Evolutionary conservation across 192 early-diverging fungal species (phyloP), one percentile per base, ranked within the genome.

Genomic region (Podila minutissima): DNA sequence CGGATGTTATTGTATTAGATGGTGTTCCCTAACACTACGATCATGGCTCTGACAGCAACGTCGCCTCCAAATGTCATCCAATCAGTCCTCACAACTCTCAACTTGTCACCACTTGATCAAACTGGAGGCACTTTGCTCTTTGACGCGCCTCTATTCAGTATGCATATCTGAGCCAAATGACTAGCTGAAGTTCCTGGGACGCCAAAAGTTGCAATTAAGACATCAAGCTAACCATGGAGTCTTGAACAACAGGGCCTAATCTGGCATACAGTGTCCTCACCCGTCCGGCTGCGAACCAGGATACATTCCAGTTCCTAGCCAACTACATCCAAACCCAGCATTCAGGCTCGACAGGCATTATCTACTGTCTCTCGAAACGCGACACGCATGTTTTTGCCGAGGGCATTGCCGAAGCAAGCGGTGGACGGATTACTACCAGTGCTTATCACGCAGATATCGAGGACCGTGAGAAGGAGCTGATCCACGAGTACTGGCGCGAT

Each of bases 11-110:
- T 10, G 7, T 6, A 35, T 15, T 38, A 90, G 67, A 59, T 74
- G 15, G 68, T 83, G 10, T 98, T 92, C 72, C 93, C 93, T 0
- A 85, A 90, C 29, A 85, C 96, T 0, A 95, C 96, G 0, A 88
- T 97, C 24, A 97, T 97, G 92, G 97, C 97, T 8, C 83, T 98
- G 51, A 98, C 97, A 4, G 97, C 97, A 7, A 98, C 97, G 5
- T 95, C 97, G 13, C 37, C 77, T 31, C 66, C 62, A 29, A 64
- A 37, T 31, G 77, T 81, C 4, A 81, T 81, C 22, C 55, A 81
- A 35, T 81, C 77, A 22, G 71, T 81, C 5, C 20, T 81, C 13
- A 31, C 70, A 3, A 81, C 71, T 5, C 48, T 81, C 24, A 81
- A 81, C 53, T 8, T 81, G 37, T 9, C 38, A 1, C 75, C 83